Percentiles rank a stretch among this genome's conserved stretches.
phyloP scores from a whole-genome alignment of 208 protist genomes.

The Crithidia expoeki region DNA sequence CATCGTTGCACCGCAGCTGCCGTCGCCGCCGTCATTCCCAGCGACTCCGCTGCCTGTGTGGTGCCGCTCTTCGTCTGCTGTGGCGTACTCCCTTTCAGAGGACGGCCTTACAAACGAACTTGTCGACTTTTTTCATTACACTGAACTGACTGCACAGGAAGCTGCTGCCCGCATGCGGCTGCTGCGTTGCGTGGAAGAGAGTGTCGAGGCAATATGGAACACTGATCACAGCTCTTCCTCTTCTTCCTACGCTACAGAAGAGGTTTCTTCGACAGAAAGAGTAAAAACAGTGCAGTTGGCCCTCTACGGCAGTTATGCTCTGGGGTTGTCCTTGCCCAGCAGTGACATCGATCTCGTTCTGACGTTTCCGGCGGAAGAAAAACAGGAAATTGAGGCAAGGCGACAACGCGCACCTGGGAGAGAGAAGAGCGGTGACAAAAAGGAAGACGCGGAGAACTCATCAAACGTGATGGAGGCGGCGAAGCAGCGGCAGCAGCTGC shows the following conservation, averaged over 20 bases:
- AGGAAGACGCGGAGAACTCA: neutral
- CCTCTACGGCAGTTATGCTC: conserved; percentile 66
- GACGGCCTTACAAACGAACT: conserved; percentile 51
- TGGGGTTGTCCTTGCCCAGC: conserved; percentile 59
- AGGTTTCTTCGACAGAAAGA: neutral
- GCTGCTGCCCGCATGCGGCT: conserved; percentile 27
- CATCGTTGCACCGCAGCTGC: neutral
- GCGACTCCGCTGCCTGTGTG: conserved; percentile 8
- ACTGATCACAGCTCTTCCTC: neutral
- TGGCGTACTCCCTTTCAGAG: conserved; percentile 39
- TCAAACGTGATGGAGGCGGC: neutral
- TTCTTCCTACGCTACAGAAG: neutral
- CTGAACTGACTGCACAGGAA: conserved; percentile 37
- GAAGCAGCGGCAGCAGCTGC: conserved; percentile 17
- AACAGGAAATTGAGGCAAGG: neutral
- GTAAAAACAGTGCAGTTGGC: conserved; percentile 26
- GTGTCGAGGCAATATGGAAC: conserved; percentile 35
- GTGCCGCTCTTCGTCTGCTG: conserved; percentile 15
- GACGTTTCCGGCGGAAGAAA: conserved; percentile 25
- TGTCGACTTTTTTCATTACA: conserved; percentile 46
- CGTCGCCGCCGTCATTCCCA: conserved; percentile 10
- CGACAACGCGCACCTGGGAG: neutral
- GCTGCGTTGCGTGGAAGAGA: conserved; percentile 27
- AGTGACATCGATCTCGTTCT: conserved; percentile 62
- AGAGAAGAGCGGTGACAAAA: neutral